Base-by-base conservation (phyloP, 192 early-diverging fungal genomes). In the Mortierella alpina region DNA sequence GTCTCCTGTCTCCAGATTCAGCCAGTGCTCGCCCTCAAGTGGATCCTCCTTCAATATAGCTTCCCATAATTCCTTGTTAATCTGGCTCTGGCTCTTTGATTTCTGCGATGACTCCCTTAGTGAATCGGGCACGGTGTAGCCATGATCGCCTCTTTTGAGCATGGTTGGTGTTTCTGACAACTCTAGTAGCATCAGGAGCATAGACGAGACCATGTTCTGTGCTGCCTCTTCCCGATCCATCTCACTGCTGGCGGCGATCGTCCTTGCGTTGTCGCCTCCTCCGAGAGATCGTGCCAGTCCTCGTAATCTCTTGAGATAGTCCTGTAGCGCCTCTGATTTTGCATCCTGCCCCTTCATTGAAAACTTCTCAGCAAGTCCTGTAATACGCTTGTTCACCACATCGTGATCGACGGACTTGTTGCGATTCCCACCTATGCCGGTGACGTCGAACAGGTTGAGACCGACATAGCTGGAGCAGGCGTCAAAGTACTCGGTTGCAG, bases 331-430 rank as follows among this genome's bases (percentile, higher is more conserved):
- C 0, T 72, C 70, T 14, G 59, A 64, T 44, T 80, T 80, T 2
- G 44, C 13, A 18, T 72, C 64, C 46, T 80, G 70, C 15, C 64
- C 59, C 20, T 63, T 67, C 46, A 80, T 62, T 6, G 59, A 72
- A 7, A 80, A 39, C 59, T 80, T 80, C 41, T 72, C 69, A 0
- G 77, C 65, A 1, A 80, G 31, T 2, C 77, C 77, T 4, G 18
- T 7, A 3, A 80, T 18, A 1, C 77, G 56, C 11, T 55, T 59
- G 70, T 80, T 53, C 47, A 80, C 68, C 5, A n/a, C 54, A 5
- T 41, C 46, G 55, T 63, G 62, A 31, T 80, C 77, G 10, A 72
- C 45, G 5, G 65, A 48, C 60, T 80, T 80, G 60, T 80, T 80
- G 6, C 70, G 63, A 2, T 44, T 47, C 3, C 70, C 77, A 9